Conservation (phyloP, 352 stramenopile genomes). For the Blastocystis sp. region DNA sequence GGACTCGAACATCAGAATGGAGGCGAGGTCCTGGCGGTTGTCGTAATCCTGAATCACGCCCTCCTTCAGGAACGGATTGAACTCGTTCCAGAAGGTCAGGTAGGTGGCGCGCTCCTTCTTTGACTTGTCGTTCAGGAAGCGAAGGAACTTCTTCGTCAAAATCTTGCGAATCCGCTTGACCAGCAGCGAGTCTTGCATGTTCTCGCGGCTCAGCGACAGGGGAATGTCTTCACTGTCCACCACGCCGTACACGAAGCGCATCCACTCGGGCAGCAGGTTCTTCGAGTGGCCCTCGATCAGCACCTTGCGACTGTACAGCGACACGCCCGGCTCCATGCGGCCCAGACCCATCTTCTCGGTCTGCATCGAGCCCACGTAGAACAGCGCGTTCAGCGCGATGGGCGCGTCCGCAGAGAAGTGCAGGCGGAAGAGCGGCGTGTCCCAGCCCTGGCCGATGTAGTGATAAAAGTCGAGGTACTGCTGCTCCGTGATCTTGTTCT, state of each 20-base stretch:
- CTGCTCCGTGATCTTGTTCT: slow-evolving; percentile 89
- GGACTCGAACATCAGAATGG: slow-evolving; percentile 96
- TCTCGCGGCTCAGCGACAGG: slow-evolving; percentile 95
- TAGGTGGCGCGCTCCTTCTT: slow-evolving; percentile 90
- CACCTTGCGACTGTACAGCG: slow-evolving; percentile 96
- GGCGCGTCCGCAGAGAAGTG: slow-evolving; percentile 96
- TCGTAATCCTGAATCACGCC: slow-evolving; percentile 74
- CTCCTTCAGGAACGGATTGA: slow-evolving; percentile 78
- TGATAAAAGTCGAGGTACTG: slow-evolving; percentile 95
- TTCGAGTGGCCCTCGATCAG: slow-evolving; percentile 95
- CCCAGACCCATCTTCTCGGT: slow-evolving; percentile 86
- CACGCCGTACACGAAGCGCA: slow-evolving; percentile 87
- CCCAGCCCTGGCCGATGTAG: slow-evolving; percentile 88
- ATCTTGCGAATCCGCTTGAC: slow-evolving; percentile 92
- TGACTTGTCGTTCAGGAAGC: slow-evolving; percentile 78
- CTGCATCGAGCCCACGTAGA: slow-evolving; percentile 85
- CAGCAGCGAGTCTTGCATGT: slow-evolving; percentile 94
- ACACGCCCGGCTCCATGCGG: slow-evolving; percentile 91
- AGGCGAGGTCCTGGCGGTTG: slow-evolving; percentile 84
- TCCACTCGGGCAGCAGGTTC: slow-evolving; percentile 95
- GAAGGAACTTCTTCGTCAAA: slow-evolving; percentile 86
- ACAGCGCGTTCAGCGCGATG: slow-evolving; percentile 92
- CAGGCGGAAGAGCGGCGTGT: slow-evolving; percentile 87
- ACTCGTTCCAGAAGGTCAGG: slow-evolving; percentile 92
- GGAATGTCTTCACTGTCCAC: slow-evolving; percentile 97